Percentiles rank a stretch among this genome's conserved stretches.
phyloP scores from a whole-genome alignment of 1,139 yeast genomes.

The Suhomyces panamericanus region DNA sequence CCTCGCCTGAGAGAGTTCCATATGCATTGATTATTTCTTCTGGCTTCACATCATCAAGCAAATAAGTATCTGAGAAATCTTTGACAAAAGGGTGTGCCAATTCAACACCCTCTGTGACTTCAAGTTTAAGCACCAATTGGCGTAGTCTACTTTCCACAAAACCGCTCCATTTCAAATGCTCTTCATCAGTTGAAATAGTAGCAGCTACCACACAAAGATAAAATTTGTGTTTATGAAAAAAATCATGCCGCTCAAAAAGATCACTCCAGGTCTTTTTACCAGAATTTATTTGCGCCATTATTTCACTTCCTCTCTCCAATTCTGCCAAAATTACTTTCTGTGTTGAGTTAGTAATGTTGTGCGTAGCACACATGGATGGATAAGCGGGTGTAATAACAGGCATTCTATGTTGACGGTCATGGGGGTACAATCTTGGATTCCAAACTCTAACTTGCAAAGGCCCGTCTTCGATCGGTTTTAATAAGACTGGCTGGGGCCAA shows the following conservation, averaged over 20 bases:
- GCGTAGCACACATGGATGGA: constrained; percentile 99
- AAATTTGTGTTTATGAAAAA: constrained; percentile 80
- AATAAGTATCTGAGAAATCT: constrained; percentile 60
- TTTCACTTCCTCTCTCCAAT: constrained; percentile 67
- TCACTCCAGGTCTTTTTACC: constrained; percentile 75
- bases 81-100: constrained; percentile 91
- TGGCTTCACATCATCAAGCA: constrained; percentile 55
- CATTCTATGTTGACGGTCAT: constrained; percentile 89
- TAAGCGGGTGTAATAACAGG: constrained; percentile 99
- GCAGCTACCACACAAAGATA: constrained; percentile 81
- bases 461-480: constrained; percentile 94
- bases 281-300: constrained; percentile 65
- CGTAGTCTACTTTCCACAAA: constrained; percentile 88
- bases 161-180: constrained; percentile 88
- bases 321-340: constrained; percentile 77
- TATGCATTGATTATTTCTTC: constrained; percentile 54
- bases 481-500: constrained; percentile 97
- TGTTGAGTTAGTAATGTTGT: constrained; percentile 86
- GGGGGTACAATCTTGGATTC: constrained; percentile 90
- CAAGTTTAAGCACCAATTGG: constrained; percentile 77
- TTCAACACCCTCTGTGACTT: constrained; percentile 68
- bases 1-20: constrained; percentile 52
- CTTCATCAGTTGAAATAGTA: constrained; percentile 69
- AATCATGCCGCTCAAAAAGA: constrained; percentile 73
- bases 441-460: constrained; percentile 95